These are phyloP conservation scores for Plantago rigida DNA, from an alignment of 305 asterid genomes.

Conservation along the genomic window DNA sequence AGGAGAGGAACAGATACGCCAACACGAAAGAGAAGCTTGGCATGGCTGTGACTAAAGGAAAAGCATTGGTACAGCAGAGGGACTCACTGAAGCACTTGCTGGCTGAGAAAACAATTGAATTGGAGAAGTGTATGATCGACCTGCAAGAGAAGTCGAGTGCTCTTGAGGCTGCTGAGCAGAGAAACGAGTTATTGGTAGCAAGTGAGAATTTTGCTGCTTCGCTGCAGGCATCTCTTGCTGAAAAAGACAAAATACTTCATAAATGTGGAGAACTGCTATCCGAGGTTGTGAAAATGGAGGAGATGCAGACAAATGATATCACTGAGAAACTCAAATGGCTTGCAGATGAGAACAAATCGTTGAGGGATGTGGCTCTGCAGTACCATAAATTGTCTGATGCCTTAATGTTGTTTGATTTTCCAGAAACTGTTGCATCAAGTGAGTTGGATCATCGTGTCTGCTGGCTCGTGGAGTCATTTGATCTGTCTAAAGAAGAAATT, in stretches of 20 bases:
- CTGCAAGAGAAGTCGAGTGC: slow-evolving; percentile 70
- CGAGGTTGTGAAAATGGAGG: slow-evolving; percentile 37
- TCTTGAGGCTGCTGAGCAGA: slow-evolving; percentile 58
- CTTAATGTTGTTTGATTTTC: slow-evolving; percentile 46
- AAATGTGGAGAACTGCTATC: slow-evolving; percentile 63
- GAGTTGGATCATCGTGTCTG: slow-evolving; percentile 39
- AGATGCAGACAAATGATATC: slow-evolving; percentile 45
- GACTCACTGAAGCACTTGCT: slow-evolving; percentile 73
- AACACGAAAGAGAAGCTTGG: slow-evolving; percentile 92
- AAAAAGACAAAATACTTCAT: slow-evolving; percentile 53
- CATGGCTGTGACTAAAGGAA: slow-evolving; percentile 97
- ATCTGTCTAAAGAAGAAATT: slow-evolving; percentile 51
- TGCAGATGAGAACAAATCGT: slow-evolving; percentile 52
- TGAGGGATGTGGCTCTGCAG: slow-evolving; percentile 45
- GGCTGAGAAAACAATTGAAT: slow-evolving; percentile 66
- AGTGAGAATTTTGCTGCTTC: slow-evolving; percentile 47
- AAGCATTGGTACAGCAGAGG: slow-evolving; percentile 90
- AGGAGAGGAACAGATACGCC: slow-evolving; percentile 60
- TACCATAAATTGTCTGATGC: slow-evolving; percentile 42
- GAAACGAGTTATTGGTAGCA: slow-evolving; percentile 42
- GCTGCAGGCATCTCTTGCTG: slow-evolving; percentile 57
- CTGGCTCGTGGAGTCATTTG: slow-evolving; percentile 65
- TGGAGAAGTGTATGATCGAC: slow-evolving; percentile 50
- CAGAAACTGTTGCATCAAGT: slow-evolving; percentile 51
- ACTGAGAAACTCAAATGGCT: slow-evolving; percentile 59